Evolutionary conservation across 306 rosid genomes (phyloP).

Genomic region (Prunus mongolica): DNA sequence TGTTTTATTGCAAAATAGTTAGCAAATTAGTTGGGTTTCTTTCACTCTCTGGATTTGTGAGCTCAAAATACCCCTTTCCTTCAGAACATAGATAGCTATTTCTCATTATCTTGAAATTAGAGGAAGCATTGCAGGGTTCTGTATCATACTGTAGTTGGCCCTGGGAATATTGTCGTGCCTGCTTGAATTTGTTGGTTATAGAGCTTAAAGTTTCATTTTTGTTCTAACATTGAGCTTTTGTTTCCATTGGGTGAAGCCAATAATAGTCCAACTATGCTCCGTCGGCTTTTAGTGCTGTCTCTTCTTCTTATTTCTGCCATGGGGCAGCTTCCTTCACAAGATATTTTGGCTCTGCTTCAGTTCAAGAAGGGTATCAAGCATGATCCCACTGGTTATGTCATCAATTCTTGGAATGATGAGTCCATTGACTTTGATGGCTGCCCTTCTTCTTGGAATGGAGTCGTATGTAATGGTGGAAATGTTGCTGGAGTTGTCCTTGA

Average conservation of each 20-base stretch:
- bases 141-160: conserved; percentile 14
- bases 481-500: conserved; percentile 96
- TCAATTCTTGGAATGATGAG: conserved; percentile 94
- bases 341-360: conserved; percentile 80
- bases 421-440: conserved; percentile 97
- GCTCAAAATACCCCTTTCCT: conserved; percentile 8
- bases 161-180: conserved; percentile 1
- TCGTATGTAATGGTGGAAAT: conserved; percentile 82
- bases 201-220: conserved; percentile 8
- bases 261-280: conserved; percentile 32
- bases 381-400: conserved; percentile 87
- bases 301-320: conserved; percentile 52
- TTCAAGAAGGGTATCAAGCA: conserved; percentile 92
- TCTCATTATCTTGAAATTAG: not conserved
- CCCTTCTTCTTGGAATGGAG: conserved; percentile 96
- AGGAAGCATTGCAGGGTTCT: conserved; percentile 6
- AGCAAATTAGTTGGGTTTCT: conserved; percentile 13
- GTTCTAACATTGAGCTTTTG: conserved; percentile 24
- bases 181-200: conserved; percentile 16
- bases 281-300: conserved; percentile 55
- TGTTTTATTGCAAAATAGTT: conserved; percentile 17
- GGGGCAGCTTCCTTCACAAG: conserved; percentile 98
- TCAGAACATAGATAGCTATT: not conserved
- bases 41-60: conserved; percentile 13
- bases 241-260: conserved; percentile 8